Conservation (phyloP, 495 filamentous ascomycete genomes). For the Penicillium canescens region DNA sequence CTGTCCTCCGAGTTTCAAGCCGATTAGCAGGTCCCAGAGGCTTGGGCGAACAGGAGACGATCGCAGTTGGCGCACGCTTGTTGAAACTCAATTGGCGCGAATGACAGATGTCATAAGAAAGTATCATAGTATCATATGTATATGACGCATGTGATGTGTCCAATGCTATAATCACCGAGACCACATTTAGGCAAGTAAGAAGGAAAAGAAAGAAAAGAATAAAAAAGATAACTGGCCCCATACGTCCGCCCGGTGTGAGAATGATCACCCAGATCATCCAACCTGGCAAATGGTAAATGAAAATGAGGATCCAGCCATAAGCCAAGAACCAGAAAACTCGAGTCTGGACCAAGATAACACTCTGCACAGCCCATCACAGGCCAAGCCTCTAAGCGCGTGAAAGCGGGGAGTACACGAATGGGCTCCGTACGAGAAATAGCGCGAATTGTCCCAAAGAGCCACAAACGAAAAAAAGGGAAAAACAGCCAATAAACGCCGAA, state of each 20-base stretch:
- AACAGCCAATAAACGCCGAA: not conserved
- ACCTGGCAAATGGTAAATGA: not conserved
- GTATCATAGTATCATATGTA: not conserved
- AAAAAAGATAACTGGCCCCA: not conserved
- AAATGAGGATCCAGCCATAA: not conserved
- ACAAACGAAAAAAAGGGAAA: not conserved
- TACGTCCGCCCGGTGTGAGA: not conserved
- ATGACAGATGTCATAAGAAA: slow-evolving; percentile 21
- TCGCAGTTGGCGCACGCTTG: slow-evolving; percentile 40
- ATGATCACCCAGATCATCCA: not conserved
- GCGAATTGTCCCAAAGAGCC: not conserved
- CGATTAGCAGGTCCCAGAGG: slow-evolving; percentile 29
- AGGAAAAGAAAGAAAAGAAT: not conserved
- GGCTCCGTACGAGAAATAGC: not conserved
- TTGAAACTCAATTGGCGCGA: slow-evolving; percentile 42
- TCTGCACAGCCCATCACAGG: slow-evolving; percentile 12
- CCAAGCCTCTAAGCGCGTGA: slow-evolving; percentile 4
- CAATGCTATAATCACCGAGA: slow-evolving; percentile 1
- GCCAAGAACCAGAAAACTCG: not conserved
- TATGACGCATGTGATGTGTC: slow-evolving; percentile 2
- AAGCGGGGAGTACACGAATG: slow-evolving; percentile 1
- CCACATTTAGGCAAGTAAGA: not conserved
- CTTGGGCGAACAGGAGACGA: slow-evolving; percentile 36
- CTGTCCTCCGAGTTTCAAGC: slow-evolving; percentile 19
- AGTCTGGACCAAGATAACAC: slow-evolving; percentile 6